Percentiles rank a stretch among this genome's conserved stretches.
Evolutionary conservation across 2,329 filamentous ascomycete species (phyloP).

Genomic region (Plenodomus lindquistii): DNA sequence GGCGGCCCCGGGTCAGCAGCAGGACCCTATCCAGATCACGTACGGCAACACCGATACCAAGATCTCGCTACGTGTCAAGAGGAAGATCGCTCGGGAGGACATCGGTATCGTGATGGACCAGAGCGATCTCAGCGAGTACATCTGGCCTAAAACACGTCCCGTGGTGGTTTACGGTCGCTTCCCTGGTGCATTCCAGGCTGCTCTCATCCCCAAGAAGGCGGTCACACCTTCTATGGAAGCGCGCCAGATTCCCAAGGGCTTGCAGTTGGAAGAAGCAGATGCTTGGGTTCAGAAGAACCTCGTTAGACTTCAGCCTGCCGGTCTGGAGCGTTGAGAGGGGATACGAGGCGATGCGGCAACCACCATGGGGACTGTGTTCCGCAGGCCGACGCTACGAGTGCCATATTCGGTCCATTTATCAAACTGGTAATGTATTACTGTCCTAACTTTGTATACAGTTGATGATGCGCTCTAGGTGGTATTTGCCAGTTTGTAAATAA

Average conservation of each 20-base stretch:
- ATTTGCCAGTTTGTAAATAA: neutral
- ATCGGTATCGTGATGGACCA: slow-evolving; percentile 12
- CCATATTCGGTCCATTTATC: neutral
- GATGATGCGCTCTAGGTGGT: neutral
- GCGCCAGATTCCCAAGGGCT: neutral
- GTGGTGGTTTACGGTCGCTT: neutral
- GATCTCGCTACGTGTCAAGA: slow-evolving; percentile 7
- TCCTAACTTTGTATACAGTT: neutral
- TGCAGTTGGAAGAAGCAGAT: no score
- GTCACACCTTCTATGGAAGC: neutral
- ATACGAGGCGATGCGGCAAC: neutral
- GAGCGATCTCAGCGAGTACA: slow-evolving; percentile 1
- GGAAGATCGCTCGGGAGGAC: slow-evolving; percentile 5
- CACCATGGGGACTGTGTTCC: neutral
- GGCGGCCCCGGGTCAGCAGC: neutral
- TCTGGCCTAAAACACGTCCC: neutral
- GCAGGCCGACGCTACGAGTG: neutral
- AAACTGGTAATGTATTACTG: neutral
- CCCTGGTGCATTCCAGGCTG: neutral
- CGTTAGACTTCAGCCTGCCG: no score
- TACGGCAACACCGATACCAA: slow-evolving; percentile 15
- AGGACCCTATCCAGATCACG: slow-evolving; percentile 9
- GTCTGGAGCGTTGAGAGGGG: neutral
- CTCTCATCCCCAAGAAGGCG: neutral
- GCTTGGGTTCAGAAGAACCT: no score